Conservation (phyloP, 164 flowering plant genomes). For the Euptelea pleiosperma region DNA sequence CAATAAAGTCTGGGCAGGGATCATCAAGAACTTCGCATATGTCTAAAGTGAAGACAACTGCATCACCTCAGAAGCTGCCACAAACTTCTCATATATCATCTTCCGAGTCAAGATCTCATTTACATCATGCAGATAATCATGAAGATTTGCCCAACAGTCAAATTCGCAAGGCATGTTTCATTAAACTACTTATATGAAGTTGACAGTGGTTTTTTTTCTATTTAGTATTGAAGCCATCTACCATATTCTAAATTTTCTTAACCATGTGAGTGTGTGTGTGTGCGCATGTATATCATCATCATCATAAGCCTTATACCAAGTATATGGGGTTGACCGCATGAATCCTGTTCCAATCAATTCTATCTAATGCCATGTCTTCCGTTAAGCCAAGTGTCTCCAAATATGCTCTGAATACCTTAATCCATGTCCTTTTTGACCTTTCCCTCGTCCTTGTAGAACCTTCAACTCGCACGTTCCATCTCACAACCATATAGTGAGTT, state of each 20-base stretch:
- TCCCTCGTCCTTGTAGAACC: too few relatives aligned
- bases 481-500: too few relatives aligned
- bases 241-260: background rate
- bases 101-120: slow-evolving; percentile 30
- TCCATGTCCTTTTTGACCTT: too few relatives aligned
- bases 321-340: too few relatives aligned
- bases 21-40: slow-evolving; percentile 35
- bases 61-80: slow-evolving; percentile 28
- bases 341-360: too few relatives aligned
- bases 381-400: too few relatives aligned
- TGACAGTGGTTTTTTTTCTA: background rate
- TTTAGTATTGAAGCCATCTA: background rate
- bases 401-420: too few relatives aligned
- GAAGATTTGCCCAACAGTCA: slow-evolving; percentile 91
- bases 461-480: too few relatives aligned
- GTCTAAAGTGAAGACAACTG: slow-evolving; percentile 33
- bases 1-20: slow-evolving; percentile 68
- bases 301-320: too few relatives aligned
- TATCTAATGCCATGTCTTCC: too few relatives aligned
- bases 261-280: too few relatives aligned
- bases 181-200: slow-evolving; percentile 6
- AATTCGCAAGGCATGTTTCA: slow-evolving; percentile 75
- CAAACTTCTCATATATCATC: slow-evolving; percentile 27
- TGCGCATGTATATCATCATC: too few relatives aligned
- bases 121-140: slow-evolving; percentile 45